These are phyloP conservation scores for Breynia disticha DNA, from an alignment of 441 rosid genomes.

Conservation along the genomic window DNA sequence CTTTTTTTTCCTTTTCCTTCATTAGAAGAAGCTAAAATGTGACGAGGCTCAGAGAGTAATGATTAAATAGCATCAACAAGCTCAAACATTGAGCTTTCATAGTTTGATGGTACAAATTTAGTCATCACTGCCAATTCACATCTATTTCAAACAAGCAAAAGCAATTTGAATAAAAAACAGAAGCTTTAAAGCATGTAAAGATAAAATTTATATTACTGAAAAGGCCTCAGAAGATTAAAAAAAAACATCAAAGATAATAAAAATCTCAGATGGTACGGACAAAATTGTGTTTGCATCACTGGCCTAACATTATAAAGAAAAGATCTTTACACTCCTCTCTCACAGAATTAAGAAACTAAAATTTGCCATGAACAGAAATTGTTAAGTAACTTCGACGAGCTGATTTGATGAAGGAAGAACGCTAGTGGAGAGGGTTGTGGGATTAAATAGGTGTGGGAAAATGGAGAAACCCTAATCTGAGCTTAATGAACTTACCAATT, in stretches of 20 bases:
- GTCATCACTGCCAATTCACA: constrained; percentile 27
- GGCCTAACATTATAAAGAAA: constrained; percentile 4
- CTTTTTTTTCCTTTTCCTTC: no score
- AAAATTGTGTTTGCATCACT: constrained; percentile 22
- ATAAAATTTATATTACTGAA: background rate
- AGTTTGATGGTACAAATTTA: constrained; percentile 44
- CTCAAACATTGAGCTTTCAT: constrained; percentile 20
- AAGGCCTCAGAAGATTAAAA: constrained; percentile 29
- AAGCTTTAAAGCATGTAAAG: background rate
- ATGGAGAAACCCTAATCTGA: background rate
- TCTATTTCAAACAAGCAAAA: background rate
- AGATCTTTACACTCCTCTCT: background rate
- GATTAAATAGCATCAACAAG: constrained; percentile 26
- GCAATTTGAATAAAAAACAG: background rate
- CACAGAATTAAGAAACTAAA: background rate
- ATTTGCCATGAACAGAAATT: no score
- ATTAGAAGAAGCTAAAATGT: background rate
- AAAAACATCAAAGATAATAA: constrained; percentile 16
- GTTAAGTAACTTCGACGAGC: background rate
- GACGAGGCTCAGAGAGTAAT: constrained; percentile 30
- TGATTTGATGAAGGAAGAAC: background rate
- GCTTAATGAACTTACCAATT: no score
- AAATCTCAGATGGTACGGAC: constrained; percentile 49
- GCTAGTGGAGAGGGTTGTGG: background rate
- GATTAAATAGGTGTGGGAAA: background rate